phyloP scores from a whole-genome alignment of 1,284 basidiomycete species.

The Rhizopogon hawkerae region DNA sequence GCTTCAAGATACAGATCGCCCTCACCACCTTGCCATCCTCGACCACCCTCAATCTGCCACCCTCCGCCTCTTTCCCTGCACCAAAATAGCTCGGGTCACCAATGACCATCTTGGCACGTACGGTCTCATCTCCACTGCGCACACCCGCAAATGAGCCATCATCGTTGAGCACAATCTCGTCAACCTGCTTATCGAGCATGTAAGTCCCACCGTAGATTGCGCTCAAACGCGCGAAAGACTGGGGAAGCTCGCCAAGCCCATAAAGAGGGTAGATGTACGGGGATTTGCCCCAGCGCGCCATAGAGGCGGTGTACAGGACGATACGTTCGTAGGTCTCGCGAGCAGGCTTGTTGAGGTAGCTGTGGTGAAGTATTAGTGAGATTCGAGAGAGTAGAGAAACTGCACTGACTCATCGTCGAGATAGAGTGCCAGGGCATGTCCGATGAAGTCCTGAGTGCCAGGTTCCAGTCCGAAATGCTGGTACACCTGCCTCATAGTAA shows the following conservation, averaged over 20 bases:
- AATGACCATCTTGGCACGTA: slow-evolving; percentile 96
- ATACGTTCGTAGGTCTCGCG: slow-evolving; percentile 92
- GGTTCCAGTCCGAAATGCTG: slow-evolving; percentile 96
- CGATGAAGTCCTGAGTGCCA: slow-evolving; percentile 98
- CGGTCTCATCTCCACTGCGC: slow-evolving; percentile 83
- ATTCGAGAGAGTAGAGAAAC: not conserved
- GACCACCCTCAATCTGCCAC: slow-evolving; percentile 77
- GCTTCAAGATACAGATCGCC: slow-evolving; percentile 97
- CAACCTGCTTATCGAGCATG: slow-evolving; percentile 97
- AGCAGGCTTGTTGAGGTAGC: slow-evolving; percentile 90
- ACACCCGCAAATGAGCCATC: slow-evolving; percentile 94
- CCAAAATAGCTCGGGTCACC: slow-evolving; percentile 98
- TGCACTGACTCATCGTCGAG: slow-evolving; percentile 89
- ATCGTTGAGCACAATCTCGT: slow-evolving; percentile 80
- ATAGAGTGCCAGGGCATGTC: slow-evolving; percentile 98
- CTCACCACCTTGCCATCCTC: slow-evolving; percentile 94
- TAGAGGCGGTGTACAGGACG: slow-evolving; percentile 94
- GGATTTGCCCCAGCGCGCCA: slow-evolving; percentile 99
- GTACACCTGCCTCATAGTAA: slow-evolving; percentile 90
- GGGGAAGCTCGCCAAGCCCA: slow-evolving; percentile 97
- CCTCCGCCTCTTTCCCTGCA: slow-evolving; percentile 52
- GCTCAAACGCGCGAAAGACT: slow-evolving; percentile 95
- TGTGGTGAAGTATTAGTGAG: slow-evolving; percentile 26
- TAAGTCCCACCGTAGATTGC: slow-evolving; percentile 99
- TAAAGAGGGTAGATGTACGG: slow-evolving; percentile 99